Percentiles rank a stretch among this genome's conserved stretches.
phyloP scores from a whole-genome alignment of 306 rosid genomes.

The Heteromeles arbutifolia region DNA sequence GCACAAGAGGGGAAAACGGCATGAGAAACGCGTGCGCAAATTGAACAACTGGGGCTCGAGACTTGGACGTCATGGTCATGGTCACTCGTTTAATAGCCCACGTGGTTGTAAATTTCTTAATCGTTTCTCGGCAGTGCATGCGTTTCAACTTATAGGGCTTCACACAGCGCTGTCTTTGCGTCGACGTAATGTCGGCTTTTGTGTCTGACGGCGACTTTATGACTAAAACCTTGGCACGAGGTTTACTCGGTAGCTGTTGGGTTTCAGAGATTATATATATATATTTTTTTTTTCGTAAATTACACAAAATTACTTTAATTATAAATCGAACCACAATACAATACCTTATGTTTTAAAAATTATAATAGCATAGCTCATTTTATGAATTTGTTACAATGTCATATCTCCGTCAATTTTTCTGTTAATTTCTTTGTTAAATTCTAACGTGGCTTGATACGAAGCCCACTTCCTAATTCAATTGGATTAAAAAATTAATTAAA shows the following conservation, averaged over 20 bases:
- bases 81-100: background rate
- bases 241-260: too few species aligned
- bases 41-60: background rate
- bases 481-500: too few species aligned
- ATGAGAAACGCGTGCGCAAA: constrained; percentile 60
- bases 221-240: background rate
- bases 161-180: background rate
- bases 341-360: too few species aligned
- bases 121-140: background rate
- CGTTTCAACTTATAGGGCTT: background rate
- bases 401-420: too few species aligned
- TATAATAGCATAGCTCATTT: too few species aligned
- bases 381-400: too few species aligned
- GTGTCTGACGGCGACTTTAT: background rate
- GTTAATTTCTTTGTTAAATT: too few species aligned
- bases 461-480: accelerated
- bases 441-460: too few species aligned
- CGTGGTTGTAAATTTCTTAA: background rate
- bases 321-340: accelerated
- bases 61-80: background rate
- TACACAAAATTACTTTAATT: too few species aligned
- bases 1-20: constrained; percentile 5
- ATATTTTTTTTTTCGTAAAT: accelerated
- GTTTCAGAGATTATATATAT: too few species aligned
- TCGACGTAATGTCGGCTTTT: background rate